Evolutionary conservation across 176 grass and related monocot genomes (phyloP).

Genomic region (Dactylis glomerata): DNA sequence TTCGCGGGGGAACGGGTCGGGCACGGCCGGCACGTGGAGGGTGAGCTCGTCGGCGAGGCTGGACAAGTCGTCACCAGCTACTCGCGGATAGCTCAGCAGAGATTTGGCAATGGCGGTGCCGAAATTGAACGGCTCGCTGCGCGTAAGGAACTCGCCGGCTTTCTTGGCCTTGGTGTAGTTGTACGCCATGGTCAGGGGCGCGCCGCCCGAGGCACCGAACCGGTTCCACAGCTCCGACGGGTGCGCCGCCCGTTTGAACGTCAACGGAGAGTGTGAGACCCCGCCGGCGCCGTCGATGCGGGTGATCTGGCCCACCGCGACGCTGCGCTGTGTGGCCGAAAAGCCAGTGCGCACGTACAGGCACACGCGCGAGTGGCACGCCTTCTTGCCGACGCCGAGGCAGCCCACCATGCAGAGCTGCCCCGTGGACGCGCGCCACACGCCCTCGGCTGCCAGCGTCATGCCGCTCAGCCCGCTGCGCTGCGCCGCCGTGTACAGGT

Average conservation of each 20-base stretch:
- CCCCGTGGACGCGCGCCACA: constrained; percentile 63
- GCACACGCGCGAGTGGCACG: constrained; percentile 66
- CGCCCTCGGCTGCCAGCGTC: constrained; percentile 67
- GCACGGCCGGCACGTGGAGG: constrained; percentile 46
- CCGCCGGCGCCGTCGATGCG: constrained; percentile 24
- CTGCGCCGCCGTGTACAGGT: constrained; percentile 42
- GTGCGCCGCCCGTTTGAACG: constrained; percentile 44
- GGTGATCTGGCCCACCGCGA: constrained; percentile 64
- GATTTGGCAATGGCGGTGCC: constrained; percentile 70
- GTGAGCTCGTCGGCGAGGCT: constrained; percentile 59
- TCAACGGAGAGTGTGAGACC: constrained; percentile 49
- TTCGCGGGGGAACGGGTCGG: constrained; percentile 31
- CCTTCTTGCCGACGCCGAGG: constrained; percentile 34
- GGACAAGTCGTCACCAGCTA: constrained; percentile 31
- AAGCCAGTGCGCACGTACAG: constrained; percentile 71
- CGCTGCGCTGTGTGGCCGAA: constrained; percentile 49
- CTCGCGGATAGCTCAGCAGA: constrained; percentile 67
- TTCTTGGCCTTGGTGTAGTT: constrained; percentile 52
- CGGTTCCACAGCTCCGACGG: constrained; percentile 49
- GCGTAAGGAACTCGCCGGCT: constrained; percentile 46
- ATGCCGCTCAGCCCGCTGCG: constrained; percentile 55
- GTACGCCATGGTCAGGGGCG: constrained; percentile 38
- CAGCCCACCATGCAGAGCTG: constrained; percentile 96
- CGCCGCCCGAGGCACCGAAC: constrained; percentile 37
- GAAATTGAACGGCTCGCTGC: constrained; percentile 65